Conservation (phyloP, 352 stramenopile species). For the Phytophthora hybrid region DNA sequence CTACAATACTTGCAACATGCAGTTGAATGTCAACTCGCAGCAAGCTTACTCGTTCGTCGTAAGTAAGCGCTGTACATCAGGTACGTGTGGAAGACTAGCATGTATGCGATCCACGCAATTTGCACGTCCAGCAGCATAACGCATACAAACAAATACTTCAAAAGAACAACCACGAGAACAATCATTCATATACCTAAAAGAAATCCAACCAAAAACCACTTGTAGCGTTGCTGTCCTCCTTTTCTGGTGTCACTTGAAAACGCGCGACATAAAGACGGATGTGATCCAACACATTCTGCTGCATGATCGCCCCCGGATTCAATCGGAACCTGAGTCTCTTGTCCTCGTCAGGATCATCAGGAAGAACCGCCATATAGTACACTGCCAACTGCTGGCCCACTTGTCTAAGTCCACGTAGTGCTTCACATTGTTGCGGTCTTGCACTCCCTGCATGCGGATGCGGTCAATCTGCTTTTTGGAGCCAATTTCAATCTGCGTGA, state of each 20-base stretch:
- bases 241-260: no score
- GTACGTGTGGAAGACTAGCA: conserved; percentile 75
- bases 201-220: no score
- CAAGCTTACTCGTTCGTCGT: conserved; percentile 67
- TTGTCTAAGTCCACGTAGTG: no score
- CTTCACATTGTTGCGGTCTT: background rate
- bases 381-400: conserved; percentile 1
- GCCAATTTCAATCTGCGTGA: no score
- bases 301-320: background rate
- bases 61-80: conserved; percentile 69
- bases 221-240: no score
- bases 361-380: conserved; percentile 28
- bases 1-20: background rate
- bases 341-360: background rate
- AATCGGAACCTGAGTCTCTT: background rate
- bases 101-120: conserved; percentile 77
- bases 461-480: background rate
- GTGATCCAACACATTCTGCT: background rate
- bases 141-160: conserved; percentile 26
- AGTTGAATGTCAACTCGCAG: background rate
- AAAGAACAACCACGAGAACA: no score
- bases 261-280: background rate
- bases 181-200: no score
- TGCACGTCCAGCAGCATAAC: conserved; percentile 64
- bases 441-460: conserved; percentile 4